These are phyloP conservation scores for Spiromastix sp. DNA, from an alignment of 2,329 filamentous ascomycete genomes.

Conservation along the genomic window DNA sequence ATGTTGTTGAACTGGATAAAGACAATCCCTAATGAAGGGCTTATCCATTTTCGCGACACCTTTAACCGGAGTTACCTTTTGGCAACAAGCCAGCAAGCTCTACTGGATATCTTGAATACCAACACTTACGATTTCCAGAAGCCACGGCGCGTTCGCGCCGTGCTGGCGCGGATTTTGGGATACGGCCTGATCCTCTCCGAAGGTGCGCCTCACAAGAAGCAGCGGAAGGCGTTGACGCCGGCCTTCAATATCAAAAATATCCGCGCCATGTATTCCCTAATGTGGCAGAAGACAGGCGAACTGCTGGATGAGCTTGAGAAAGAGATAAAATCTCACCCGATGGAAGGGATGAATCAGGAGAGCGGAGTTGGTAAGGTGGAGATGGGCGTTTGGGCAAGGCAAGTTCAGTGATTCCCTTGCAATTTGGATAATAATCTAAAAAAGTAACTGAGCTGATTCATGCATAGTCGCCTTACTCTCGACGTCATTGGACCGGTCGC, in stretches of 20 bases:
- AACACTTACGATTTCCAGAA: constrained; percentile 47
- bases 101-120: constrained; percentile 43
- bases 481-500: constrained; percentile 50
- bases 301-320: constrained; percentile 25
- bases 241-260: constrained; percentile 29
- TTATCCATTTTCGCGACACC: constrained; percentile 42
- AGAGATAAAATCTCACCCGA: constrained; percentile 18
- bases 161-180: constrained; percentile 40
- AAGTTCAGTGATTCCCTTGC: constrained; percentile 1
- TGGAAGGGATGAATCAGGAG: constrained; percentile 16
- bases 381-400: constrained; percentile 26
- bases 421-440: too few relatives aligned
- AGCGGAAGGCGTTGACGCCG: constrained; percentile 29
- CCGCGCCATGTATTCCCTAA: constrained; percentile 23
- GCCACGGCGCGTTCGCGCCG: constrained; percentile 32
- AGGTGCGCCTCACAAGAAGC: constrained; percentile 39
- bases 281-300: constrained; percentile 28
- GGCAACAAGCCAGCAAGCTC: constrained; percentile 26
- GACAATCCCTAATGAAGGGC: constrained; percentile 43
- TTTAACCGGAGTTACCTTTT: constrained; percentile 30
- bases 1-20: constrained; percentile 37
- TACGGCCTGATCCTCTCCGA: constrained; percentile 42
- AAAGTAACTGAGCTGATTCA: not conserved
- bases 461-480: constrained; percentile 39
- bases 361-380: constrained; percentile 22